Base-by-base conservation (phyloP, 495 filamentous ascomycete species). In the Ramalina peruviana region DNA sequence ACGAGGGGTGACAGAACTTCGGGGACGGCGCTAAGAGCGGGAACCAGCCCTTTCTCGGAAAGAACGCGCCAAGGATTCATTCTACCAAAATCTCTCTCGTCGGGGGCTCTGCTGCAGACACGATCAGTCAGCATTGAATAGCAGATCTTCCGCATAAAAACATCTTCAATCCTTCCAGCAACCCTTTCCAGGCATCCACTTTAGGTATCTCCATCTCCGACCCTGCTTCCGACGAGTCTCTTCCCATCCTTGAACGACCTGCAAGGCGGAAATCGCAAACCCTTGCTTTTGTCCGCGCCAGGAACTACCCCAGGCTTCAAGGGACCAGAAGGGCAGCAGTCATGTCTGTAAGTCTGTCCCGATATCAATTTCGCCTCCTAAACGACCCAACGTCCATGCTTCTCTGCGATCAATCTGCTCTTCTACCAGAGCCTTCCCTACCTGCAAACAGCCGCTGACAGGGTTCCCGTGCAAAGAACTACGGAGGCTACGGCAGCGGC, bases 291-390 rank as follows among this genome's bases (percentile, higher is more conserved):
- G 37, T 16, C 21, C 17, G 26, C 26, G 30, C n/a, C 21, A 4
- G 45, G 6, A 27, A 27, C 37, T 6, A 17, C 2, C 40, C 9
- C 7, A 23, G 40, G 40, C 3, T 19, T 17, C 21, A 19, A 48
- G 26, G 45, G 45, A 36, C 7, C 21, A 36, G 27, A 17, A 27
- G 27, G n/a, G n/a, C 10, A 37, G 6, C 9, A 10, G 15, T 36
- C 6, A 48, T 48, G 45, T 36, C 45, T 48, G 45, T 48, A 36
- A 48, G 45, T 48, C 10, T 15, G n/a, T n/a, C n/a, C n/a, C n/a
- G n/a, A n/a, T n/a, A n/a, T n/a, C n/a, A n/a, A n/a, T n/a, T n/a
- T n/a, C n/a, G n/a, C n/a, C n/a, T n/a, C n/a, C n/a, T n/a, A n/a
- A n/a, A n/a, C n/a, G n/a, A n/a, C n/a, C n/a, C n/a, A n/a, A n/a